Conservation (phyloP, 1,284 basidiomycete genomes). For the Microbotryomycetes sp. region DNA sequence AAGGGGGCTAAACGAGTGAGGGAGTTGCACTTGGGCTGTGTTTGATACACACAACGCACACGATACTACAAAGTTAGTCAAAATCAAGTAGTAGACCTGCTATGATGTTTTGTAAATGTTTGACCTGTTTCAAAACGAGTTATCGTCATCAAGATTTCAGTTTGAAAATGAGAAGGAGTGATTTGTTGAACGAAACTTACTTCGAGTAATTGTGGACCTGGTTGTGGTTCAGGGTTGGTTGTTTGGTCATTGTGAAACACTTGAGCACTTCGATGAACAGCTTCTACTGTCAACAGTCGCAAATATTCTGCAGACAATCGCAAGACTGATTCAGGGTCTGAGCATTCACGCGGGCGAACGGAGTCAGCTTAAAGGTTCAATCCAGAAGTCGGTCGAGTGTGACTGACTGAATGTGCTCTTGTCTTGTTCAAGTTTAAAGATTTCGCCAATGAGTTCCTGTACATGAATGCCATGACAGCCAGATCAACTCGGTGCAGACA, state of each 20-base stretch:
- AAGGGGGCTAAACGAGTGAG: no score
- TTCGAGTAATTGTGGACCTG: slow-evolving; percentile 13
- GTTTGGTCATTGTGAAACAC: slow-evolving; percentile 1
- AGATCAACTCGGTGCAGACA: background rate
- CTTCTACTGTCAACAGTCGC: slow-evolving; percentile 26
- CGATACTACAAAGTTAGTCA: no score
- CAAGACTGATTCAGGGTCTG: slow-evolving; percentile 23
- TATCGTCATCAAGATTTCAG: no score
- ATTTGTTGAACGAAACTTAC: no score
- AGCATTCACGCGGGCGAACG: background rate
- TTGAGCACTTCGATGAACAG: slow-evolving; percentile 21
- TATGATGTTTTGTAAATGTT: slow-evolving; percentile 26
- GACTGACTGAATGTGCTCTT: slow-evolving; percentile 15
- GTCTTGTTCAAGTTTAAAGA: slow-evolving; percentile 16
- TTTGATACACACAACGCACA: no score
- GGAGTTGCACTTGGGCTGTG: no score
- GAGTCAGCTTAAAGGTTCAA: no score
- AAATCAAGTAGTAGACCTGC: slow-evolving; percentile 31
- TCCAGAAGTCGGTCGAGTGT: background rate
- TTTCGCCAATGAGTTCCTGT: slow-evolving; percentile 24
- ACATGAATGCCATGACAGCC: background rate
- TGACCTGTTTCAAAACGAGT: slow-evolving; percentile 7
- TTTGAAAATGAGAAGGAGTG: no score
- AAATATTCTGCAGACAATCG: slow-evolving; percentile 30
- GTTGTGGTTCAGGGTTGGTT: background rate